Evolutionary conservation across 192 early-diverging fungal genomes (phyloP).

Genomic region (Backusella psychrophila): DNA sequence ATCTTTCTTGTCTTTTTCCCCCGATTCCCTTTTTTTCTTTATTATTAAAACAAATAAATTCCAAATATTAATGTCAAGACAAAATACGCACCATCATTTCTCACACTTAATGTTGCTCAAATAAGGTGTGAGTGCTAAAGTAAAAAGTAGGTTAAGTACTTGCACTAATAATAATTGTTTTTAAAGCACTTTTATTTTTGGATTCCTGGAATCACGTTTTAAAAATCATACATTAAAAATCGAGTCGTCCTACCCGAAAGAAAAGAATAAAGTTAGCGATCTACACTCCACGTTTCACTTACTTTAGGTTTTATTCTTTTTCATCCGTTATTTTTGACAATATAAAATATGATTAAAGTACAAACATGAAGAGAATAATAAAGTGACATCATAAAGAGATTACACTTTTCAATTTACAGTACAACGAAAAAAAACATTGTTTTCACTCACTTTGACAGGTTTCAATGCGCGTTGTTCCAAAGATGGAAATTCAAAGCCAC

Average conservation of each 20-base stretch:
- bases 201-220: not conserved
- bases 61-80: not conserved
- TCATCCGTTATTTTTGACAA: no score
- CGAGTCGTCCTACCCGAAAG: not conserved
- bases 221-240: not conserved
- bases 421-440: no score
- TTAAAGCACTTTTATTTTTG: not conserved
- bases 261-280: not conserved
- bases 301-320: not conserved
- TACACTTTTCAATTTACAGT: no score
- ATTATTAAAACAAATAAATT: conserved; percentile 1
- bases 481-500: not conserved
- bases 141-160: no score
- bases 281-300: not conserved
- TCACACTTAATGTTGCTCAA: not conserved
- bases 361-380: no score
- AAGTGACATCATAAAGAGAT: no score
- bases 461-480: not conserved
- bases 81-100: not conserved
- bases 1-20: not conserved
- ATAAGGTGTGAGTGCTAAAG: not conserved
- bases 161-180: no score
- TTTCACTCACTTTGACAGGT: not conserved
- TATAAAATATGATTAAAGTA: no score
- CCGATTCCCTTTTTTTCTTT: not conserved